phyloP scores from a whole-genome alignment of 805 yeast species.

The Ogataea methylovora region DNA sequence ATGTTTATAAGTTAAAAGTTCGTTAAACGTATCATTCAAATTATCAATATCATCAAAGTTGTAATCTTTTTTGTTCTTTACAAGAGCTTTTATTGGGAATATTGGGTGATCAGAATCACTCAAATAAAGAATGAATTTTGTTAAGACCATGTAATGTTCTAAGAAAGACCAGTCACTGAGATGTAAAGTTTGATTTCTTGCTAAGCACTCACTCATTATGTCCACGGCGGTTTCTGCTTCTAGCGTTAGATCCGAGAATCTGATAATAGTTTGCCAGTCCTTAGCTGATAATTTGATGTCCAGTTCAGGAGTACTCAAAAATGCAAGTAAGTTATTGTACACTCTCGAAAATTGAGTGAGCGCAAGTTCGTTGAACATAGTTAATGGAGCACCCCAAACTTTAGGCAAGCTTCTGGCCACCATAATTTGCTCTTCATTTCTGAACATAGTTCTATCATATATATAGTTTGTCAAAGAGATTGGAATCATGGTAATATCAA shows the following conservation, averaged over 20 bases:
- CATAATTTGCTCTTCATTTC: slow-evolving; percentile 40
- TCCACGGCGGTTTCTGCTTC: slow-evolving; percentile 29
- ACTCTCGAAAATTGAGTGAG: slow-evolving; percentile 23
- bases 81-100: slow-evolving; percentile 15
- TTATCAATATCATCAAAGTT: slow-evolving; percentile 10
- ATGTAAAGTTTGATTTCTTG: slow-evolving; percentile 41
- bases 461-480: slow-evolving; percentile 70
- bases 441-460: slow-evolving; percentile 43
- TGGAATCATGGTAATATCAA: slow-evolving; percentile 72
- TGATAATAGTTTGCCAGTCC: slow-evolving; percentile 24
- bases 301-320: slow-evolving; percentile 19
- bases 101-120: slow-evolving; percentile 23
- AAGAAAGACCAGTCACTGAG: slow-evolving; percentile 47
- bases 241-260: slow-evolving; percentile 16
- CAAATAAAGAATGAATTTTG: slow-evolving; percentile 18
- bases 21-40: slow-evolving; percentile 12
- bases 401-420: slow-evolving; percentile 35
- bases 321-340: slow-evolving; percentile 26
- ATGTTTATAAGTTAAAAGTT: slow-evolving; percentile 12
- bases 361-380: slow-evolving; percentile 13
- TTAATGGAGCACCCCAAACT: slow-evolving; percentile 25
- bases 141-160: slow-evolving; percentile 25
- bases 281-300: slow-evolving; percentile 11
- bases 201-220: slow-evolving; percentile 37
- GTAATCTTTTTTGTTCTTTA: not conserved